Conservation (phyloP, 176 grass and related monocot species). For the maize (Zea mays) region DNA sequence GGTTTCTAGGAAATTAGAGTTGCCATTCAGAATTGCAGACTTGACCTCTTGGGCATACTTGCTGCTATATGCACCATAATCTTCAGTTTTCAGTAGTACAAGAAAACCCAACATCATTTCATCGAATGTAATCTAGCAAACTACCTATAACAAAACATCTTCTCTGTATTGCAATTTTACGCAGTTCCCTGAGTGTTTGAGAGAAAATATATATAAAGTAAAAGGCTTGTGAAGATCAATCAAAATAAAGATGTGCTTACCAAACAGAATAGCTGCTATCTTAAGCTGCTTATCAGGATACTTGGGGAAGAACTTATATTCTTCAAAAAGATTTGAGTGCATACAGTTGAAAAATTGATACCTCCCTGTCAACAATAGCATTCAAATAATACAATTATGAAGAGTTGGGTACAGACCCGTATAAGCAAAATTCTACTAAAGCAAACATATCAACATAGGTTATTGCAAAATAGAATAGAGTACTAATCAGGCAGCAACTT, state of each 20-base stretch:
- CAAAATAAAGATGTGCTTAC: constrained; percentile 44
- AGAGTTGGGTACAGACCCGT: background rate
- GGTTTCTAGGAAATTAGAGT: constrained; percentile 44
- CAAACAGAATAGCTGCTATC: constrained; percentile 78
- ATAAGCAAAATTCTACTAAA: constrained; percentile 13
- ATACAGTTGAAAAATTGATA: constrained; percentile 65
- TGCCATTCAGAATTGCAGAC: constrained; percentile 30
- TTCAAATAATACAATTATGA: constrained; percentile 15
- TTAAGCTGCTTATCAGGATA: constrained; percentile 88
- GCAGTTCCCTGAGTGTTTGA: too few relatives aligned
- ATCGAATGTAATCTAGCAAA: too few relatives aligned
- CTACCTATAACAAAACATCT: too few relatives aligned
- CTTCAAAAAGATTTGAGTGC: constrained; percentile 83
- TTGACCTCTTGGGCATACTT: constrained; percentile 22
- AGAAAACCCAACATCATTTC: too few relatives aligned
- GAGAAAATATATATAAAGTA: too few relatives aligned
- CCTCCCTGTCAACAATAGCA: constrained; percentile 52
- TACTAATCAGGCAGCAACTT: constrained; percentile 6
- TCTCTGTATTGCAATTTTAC: too few relatives aligned
- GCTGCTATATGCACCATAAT: constrained; percentile 10
- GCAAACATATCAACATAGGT: constrained; percentile 3
- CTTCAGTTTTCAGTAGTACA: too few relatives aligned
- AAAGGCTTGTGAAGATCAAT: constrained; percentile 6
- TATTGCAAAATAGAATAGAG: constrained; percentile 6
- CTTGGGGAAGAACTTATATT: constrained; percentile 87